Conservation (phyloP, 495 filamentous ascomycete species). For the Talaromyces ruber region DNA sequence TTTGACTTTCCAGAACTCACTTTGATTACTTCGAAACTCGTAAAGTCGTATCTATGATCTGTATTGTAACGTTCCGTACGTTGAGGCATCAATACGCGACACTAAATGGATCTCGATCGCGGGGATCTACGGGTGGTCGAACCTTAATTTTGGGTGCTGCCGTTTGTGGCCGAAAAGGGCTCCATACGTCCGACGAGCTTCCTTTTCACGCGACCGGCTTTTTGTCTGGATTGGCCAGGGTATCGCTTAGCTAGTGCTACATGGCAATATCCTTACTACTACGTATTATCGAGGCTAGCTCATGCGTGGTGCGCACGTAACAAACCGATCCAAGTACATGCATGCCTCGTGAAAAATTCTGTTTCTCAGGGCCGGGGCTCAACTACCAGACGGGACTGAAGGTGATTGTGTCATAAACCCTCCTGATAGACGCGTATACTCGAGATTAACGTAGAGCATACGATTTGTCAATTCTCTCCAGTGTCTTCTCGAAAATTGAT, state of each 20-base stretch:
- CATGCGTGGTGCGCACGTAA: neutral
- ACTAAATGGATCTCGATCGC: neutral
- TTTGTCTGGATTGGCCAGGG: neutral
- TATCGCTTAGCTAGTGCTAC: neutral
- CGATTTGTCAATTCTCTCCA: neutral
- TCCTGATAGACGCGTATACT: neutral
- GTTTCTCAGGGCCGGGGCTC: no score
- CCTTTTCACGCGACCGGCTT: neutral
- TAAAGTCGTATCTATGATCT: neutral
- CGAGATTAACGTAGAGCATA: neutral
- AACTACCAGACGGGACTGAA: no score
- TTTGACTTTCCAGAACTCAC: neutral
- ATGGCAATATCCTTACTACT: neutral
- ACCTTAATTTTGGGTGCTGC: neutral
- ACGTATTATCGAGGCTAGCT: neutral
- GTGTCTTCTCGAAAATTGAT: neutral
- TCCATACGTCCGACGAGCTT: neutral
- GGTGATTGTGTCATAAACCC: no score
- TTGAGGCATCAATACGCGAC: neutral
- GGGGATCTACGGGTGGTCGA: neutral
- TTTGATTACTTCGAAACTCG: neutral
- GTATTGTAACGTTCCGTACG: neutral
- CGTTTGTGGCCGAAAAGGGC: neutral
- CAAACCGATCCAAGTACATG: neutral
- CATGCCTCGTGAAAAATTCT: neutral